Conservation (phyloP, 345 rosid genomes). For the Eucalyptus curtisii region DNA sequence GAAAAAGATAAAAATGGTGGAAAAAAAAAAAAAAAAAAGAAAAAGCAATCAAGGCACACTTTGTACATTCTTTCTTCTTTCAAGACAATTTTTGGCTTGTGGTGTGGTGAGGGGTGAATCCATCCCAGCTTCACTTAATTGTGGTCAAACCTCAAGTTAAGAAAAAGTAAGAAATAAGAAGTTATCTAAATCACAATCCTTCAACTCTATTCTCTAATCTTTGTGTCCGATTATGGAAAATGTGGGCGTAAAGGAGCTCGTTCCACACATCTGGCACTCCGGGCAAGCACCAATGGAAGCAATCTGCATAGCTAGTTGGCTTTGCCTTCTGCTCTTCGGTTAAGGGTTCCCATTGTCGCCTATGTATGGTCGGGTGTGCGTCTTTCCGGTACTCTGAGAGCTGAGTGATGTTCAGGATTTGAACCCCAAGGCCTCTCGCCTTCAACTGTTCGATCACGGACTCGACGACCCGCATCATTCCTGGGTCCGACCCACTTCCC, state of each 20-base stretch:
- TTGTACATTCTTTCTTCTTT: neutral
- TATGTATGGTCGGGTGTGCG: constrained; percentile 58
- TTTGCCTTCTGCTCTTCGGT: constrained; percentile 30
- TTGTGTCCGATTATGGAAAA: neutral
- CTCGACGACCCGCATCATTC: constrained; percentile 44
- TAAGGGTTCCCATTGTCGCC: constrained; percentile 61
- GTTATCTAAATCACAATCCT: neutral
- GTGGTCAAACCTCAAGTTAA: neutral
- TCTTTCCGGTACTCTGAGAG: constrained; percentile 76
- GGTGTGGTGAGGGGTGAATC: neutral
- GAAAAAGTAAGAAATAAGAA: neutral
- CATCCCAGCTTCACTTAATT: neutral
- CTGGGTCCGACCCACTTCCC: constrained; percentile 37
- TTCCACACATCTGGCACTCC: constrained; percentile 97
- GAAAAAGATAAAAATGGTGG: neutral
- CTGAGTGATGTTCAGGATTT: constrained; percentile 68
- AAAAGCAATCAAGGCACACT: neutral
- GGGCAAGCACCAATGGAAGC: constrained; percentile 93
- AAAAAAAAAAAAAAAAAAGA: neutral
- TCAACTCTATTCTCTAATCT: neutral
- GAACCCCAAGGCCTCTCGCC: constrained; percentile 34
- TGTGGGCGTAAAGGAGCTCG: constrained; percentile 56
- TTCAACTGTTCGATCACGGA: constrained; percentile 20
- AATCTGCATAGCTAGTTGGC: constrained; percentile 65
- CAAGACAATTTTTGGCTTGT: neutral